A percentile compares a stretch with the other conserved stretches of the same genome.
Evolutionary conservation across 805 yeast species (phyloP).

Genomic region (Cyberlindnera saturnus): DNA sequence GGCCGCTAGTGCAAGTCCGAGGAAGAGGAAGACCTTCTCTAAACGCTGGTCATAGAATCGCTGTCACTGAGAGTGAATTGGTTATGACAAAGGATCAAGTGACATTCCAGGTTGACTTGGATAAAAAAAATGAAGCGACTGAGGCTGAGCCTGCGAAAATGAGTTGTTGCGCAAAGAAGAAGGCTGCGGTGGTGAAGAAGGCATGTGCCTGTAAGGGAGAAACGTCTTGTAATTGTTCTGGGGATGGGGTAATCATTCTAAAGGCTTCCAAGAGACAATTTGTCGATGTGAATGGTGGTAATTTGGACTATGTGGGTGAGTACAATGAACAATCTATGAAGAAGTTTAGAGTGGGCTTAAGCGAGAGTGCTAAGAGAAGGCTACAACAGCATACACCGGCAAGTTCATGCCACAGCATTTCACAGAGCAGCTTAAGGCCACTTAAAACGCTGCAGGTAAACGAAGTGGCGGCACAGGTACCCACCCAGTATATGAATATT

Average conservation of each 20-base stretch:
- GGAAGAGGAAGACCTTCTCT: conserved; percentile 69
- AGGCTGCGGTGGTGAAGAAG: not conserved
- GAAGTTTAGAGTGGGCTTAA: conserved; percentile 10
- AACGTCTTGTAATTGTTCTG: conserved; percentile 8
- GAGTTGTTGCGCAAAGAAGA: conserved; percentile 6
- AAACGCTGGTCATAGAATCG: conserved; percentile 29
- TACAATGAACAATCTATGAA: conserved; percentile 14
- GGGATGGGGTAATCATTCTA: conserved; percentile 19
- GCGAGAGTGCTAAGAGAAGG: not conserved
- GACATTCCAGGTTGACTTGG: conserved; percentile 3
- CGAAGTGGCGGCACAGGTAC: not conserved
- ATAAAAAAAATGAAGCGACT: not conserved
- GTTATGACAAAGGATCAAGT: conserved; percentile 13
- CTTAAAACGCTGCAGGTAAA: conserved; percentile 1
- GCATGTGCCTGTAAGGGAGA: not conserved
- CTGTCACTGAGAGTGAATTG: conserved; percentile 22
- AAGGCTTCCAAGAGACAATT: conserved; percentile 22
- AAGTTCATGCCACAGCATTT: not conserved
- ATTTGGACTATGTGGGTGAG: conserved; percentile 22
- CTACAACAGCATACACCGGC: not conserved
- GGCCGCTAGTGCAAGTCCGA: conserved; percentile 73
- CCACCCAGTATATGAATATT: not conserved
- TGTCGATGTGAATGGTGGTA: conserved; percentile 23
- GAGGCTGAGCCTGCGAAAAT: not conserved
- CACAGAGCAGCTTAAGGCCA: not conserved